Percentiles rank a stretch among this genome's conserved stretches.
phyloP scores from a whole-genome alignment of 352 stramenopile genomes.

The Globisporangium nunn region DNA sequence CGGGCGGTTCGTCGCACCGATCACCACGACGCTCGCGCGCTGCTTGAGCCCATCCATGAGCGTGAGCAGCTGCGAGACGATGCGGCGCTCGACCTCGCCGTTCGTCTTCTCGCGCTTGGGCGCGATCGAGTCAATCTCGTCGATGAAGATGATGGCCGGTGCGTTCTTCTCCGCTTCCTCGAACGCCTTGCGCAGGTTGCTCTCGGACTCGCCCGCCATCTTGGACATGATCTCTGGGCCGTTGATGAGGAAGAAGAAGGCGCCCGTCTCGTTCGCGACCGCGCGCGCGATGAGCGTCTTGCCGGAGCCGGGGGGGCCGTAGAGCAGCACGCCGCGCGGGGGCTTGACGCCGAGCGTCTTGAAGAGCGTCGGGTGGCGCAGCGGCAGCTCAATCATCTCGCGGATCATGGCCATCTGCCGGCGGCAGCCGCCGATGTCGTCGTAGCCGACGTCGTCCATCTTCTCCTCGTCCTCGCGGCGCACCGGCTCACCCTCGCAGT shows the following conservation, averaged over 20 bases:
- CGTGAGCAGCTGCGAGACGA: constrained; percentile 98
- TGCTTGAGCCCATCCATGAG: constrained; percentile 98
- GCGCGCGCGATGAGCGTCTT: constrained; percentile 99
- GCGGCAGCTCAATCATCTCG: constrained; percentile 99
- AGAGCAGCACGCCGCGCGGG: constrained; percentile 98
- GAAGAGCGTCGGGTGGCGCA: constrained; percentile 97
- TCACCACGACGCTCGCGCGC: constrained; percentile 94
- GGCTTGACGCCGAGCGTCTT: constrained; percentile 99
- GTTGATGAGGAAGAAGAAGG: constrained; percentile 99
- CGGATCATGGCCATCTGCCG: constrained; percentile 99
- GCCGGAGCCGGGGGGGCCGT: constrained; percentile 96
- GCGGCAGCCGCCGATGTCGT: constrained; percentile 98
- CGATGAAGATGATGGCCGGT: constrained; percentile 99
- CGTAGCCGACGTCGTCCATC: constrained; percentile 98
- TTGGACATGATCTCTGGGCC: constrained; percentile 99
- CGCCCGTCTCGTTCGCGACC: constrained; percentile 98
- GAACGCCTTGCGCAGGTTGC: constrained; percentile 95
- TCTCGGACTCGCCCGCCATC: constrained; percentile 92
- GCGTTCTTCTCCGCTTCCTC: constrained; percentile 99
- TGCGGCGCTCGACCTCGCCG: constrained; percentile 97
- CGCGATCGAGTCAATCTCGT: constrained; percentile 99
- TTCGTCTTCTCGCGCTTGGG: constrained; percentile 99
- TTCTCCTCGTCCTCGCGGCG: constrained; percentile 98
- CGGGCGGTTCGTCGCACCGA: constrained; percentile 98
- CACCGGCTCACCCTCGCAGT: constrained; percentile 98